Evolutionary conservation across 2,329 filamentous ascomycete genomes (phyloP).

Genomic region (Ascomycota sp.): DNA sequence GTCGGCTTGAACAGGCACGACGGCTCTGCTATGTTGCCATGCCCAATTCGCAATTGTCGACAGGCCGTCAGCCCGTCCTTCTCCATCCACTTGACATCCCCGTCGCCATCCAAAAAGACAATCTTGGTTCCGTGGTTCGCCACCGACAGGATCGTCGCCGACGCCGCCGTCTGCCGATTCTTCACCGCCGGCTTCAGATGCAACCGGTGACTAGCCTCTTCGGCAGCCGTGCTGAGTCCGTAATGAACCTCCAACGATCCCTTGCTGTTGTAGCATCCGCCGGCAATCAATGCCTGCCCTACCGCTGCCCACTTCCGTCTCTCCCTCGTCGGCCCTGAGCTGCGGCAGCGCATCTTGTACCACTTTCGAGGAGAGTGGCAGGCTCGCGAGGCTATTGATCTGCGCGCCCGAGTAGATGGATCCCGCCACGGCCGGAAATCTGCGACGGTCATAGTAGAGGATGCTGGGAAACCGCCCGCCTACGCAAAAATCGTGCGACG

Average conservation of each 20-base stretch:
- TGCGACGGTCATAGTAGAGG: slow-evolving; percentile 72
- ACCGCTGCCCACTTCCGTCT: slow-evolving; percentile 29
- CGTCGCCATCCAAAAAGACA: slow-evolving; percentile 67
- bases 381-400: slow-evolving; percentile 49
- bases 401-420: slow-evolving; percentile 71
- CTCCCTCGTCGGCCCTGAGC: slow-evolving; percentile 31
- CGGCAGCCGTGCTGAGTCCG: slow-evolving; percentile 23
- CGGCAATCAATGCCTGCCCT: slow-evolving; percentile 54
- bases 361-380: slow-evolving; percentile 48
- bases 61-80: slow-evolving; percentile 52
- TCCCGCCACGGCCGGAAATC: slow-evolving; percentile 56
- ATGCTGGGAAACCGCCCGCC: slow-evolving; percentile 78
- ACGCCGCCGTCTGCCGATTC: slow-evolving; percentile 68
- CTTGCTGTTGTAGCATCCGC: slow-evolving; percentile 80
- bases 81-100: slow-evolving; percentile 78
- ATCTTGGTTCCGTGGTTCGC: slow-evolving; percentile 64
- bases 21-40: slow-evolving; percentile 25
- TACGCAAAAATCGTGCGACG: slow-evolving; percentile 67
- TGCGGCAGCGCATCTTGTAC: slow-evolving; percentile 36
- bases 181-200: slow-evolving; percentile 33
- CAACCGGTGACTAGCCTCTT: slow-evolving; percentile 8
- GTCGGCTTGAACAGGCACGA: slow-evolving; percentile 29
- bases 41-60: slow-evolving; percentile 31
- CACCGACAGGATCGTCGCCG: slow-evolving; percentile 64
- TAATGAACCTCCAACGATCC: slow-evolving; percentile 86